These are phyloP conservation scores for Didymella lethalis DNA, from an alignment of 2,329 filamentous ascomycete genomes.

Conservation along the genomic window DNA sequence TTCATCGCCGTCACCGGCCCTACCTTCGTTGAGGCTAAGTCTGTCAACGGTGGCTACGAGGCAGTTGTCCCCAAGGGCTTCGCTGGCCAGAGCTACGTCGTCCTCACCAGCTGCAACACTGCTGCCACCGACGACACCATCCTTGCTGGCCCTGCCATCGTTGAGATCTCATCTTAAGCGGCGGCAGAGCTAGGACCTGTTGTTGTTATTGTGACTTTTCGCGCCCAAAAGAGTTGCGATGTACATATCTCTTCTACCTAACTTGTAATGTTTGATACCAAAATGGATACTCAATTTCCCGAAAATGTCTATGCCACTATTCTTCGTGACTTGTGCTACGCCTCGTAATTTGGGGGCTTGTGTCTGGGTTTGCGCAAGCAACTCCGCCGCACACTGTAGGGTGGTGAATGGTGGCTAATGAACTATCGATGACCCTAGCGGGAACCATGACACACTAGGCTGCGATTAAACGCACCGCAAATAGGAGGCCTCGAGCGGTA, in stretches of 20 bases:
- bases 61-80: constrained; percentile 35
- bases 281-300: background rate
- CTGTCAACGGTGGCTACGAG: constrained; percentile 27
- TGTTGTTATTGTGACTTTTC: background rate
- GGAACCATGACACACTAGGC: too few relatives aligned
- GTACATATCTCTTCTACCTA: constrained; percentile 14
- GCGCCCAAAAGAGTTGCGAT: constrained; percentile 3
- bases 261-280: constrained; percentile 18
- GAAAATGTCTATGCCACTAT: too few relatives aligned
- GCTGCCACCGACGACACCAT: constrained; percentile 38
- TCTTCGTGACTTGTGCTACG: too few relatives aligned
- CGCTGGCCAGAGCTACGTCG: constrained; percentile 37
- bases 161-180: constrained; percentile 29
- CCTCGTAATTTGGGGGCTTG: too few relatives aligned
- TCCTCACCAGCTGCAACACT: constrained; percentile 37
- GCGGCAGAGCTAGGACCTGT: background rate
- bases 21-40: constrained; percentile 28
- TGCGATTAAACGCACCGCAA: too few relatives aligned
- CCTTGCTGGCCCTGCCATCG: constrained; percentile 33
- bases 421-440: too few relatives aligned
- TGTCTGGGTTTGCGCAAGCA: too few relatives aligned
- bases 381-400: too few relatives aligned
- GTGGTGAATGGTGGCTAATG: too few relatives aligned
- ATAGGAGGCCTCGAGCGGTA: too few relatives aligned
- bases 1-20: constrained; percentile 38